Percentiles rank a stretch among this genome's conserved stretches.
These are phyloP conservation scores for Zasmidium citrigriseum DNA, from an alignment of 2,329 filamentous ascomycete species.

Conservation along the genomic window DNA sequence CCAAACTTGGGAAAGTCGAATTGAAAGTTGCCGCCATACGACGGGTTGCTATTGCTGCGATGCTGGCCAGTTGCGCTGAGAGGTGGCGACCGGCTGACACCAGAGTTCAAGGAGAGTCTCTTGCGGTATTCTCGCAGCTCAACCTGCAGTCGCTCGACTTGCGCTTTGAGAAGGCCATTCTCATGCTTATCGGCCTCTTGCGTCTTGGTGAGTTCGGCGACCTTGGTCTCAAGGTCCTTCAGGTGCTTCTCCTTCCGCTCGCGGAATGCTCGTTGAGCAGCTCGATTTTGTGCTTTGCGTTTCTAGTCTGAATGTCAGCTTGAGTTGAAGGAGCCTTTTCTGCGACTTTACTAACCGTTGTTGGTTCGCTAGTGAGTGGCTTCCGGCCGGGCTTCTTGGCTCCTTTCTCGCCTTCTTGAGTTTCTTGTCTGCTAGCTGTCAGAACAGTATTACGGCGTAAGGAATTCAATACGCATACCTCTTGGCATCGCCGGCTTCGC, in stretches of 20 bases:
- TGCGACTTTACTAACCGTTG: slow-evolving; percentile 70
- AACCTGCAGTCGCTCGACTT: slow-evolving; percentile 81
- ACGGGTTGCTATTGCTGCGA: slow-evolving; percentile 31
- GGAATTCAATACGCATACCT: neutral
- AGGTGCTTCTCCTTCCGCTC: slow-evolving; percentile 93
- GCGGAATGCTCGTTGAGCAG: slow-evolving; percentile 88
- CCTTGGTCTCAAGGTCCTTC: slow-evolving; percentile 76
- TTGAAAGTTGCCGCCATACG: slow-evolving; percentile 68
- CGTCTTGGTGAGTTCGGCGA: slow-evolving; percentile 70
- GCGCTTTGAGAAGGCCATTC: slow-evolving; percentile 78
- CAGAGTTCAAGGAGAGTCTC: slow-evolving; percentile 65
- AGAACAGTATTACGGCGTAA: neutral
- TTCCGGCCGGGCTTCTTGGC: slow-evolving; percentile 97
- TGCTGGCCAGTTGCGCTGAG: slow-evolving; percentile 33
- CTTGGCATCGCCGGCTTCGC: slow-evolving; percentile 69
- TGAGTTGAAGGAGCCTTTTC: neutral
- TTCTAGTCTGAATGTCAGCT: slow-evolving; percentile 59
- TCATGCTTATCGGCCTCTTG: slow-evolving; percentile 83
- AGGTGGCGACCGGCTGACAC: slow-evolving; percentile 52
- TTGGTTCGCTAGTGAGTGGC: slow-evolving; percentile 92
- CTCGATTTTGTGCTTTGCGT: slow-evolving; percentile 92
- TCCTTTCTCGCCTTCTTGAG: slow-evolving; percentile 78
- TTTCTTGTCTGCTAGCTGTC: slow-evolving; percentile 63
- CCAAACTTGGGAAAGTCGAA: slow-evolving; percentile 98
- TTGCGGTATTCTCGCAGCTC: slow-evolving; percentile 92